Base-by-base conservation (phyloP, 768 basidiomycete species). In the Holtermanniella nyarrowii region DNA sequence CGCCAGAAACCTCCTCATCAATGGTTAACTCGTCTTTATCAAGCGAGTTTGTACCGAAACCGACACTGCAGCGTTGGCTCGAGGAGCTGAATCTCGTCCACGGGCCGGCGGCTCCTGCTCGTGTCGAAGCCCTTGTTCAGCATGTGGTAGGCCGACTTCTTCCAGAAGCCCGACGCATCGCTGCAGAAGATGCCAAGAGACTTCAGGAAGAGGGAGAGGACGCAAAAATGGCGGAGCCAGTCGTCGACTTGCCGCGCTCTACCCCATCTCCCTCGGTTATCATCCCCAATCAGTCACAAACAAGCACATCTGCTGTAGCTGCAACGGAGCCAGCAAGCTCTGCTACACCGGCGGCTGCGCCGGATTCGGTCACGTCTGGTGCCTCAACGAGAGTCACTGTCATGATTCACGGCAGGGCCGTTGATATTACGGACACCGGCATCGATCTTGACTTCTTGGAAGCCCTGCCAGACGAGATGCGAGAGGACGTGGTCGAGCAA, bases 391-490 rank as follows among this genome's bases (percentile, higher is more conserved):
- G 95, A 27, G 77, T 93, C 23, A 88, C 86, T 0, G 85, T 99
- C 63, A 78, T 81, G 74, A 88, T 99, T 48, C 87, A 90, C 70
- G 95, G 95, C 47, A 86, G 81, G 57, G 77, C 83, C 5, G 88
- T 97, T 23, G 95, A 99, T 66, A 99, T 99, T 68, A 99, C 95
- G 2, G 90, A 97, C 62, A 93, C 90, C 31, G 95, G 95, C 3
- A 96, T 99, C 65, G 95, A 99, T 68, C 88, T 91, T 1, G 90
- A 88, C 4, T 99, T 99, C 79, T 76, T 99, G 52, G 90, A 96
- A 73, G 95, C 95, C 22, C 74, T 99, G 7, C 95, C 95, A 0
- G 95, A 99, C 66, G 93, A 97, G 59, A 97, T 99, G 85, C 82
- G 95, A 46, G 93, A 95, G 67, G 95, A 99, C 66, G 89, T 99